phyloP scores from a whole-genome alignment of 768 basidiomycete species.

The Mycena metata region DNA sequence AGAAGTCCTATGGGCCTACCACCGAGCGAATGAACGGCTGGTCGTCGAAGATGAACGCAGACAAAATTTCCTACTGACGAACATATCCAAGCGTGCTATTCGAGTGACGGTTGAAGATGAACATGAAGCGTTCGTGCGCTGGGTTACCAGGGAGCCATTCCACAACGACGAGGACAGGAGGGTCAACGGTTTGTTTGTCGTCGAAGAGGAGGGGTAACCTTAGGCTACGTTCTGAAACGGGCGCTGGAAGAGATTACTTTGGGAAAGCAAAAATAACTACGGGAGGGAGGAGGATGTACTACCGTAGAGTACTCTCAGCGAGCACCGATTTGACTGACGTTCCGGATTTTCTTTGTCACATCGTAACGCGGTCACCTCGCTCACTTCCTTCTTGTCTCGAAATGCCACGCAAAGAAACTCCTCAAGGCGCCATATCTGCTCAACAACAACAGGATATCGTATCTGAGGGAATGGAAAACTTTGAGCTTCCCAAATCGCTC shows the following conservation, averaged over 20 bases:
- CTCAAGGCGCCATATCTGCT: conserved; percentile 68
- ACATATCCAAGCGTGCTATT: conserved; percentile 21
- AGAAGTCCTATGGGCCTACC: conserved; percentile 24
- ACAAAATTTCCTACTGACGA: conserved; percentile 1
- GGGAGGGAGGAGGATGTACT: too few relatives aligned
- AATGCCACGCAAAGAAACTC: conserved; percentile 80
- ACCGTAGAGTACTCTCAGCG: too few relatives aligned
- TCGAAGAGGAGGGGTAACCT: too few relatives aligned
- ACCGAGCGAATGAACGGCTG: conserved; percentile 25
- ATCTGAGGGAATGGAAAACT: conserved; percentile 90
- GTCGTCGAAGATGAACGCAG: background rate
- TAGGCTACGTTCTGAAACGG: too few relatives aligned
- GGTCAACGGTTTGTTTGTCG: background rate
- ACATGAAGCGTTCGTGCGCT: conserved; percentile 13
- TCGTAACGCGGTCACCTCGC: too few relatives aligned
- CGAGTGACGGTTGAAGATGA: conserved; percentile 17
- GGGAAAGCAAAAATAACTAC: too few relatives aligned
- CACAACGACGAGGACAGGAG: background rate
- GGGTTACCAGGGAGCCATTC: conserved; percentile 5
- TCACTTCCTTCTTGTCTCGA: background rate
- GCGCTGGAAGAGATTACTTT: too few relatives aligned
- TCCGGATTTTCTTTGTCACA: too few relatives aligned
- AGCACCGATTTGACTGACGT: too few relatives aligned
- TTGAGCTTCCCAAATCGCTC: conserved; percentile 86
- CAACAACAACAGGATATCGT: conserved; percentile 85